Base-by-base conservation (phyloP, 371 early-diverging fungal genomes). In the Sporodiniella umbellata region DNA sequence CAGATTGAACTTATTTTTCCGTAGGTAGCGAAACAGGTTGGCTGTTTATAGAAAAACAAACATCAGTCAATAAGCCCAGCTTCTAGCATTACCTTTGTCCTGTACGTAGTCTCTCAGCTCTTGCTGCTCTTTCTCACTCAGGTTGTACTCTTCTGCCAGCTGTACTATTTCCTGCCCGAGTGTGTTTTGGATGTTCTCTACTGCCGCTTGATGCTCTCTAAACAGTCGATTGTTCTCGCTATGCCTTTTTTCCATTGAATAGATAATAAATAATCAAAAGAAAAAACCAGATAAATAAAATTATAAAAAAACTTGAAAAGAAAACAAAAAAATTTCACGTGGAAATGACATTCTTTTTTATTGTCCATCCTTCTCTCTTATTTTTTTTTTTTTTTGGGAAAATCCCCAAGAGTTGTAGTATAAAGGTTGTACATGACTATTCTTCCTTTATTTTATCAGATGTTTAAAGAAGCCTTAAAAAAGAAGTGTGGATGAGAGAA, bases 1-100 rank as follows among this genome's bases (percentile, higher is more conserved):
- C 39, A 72, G 30, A 3, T 66, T 66, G 30, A 49, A 72, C 7
- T 62, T 58, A 24, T 68, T 65, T 40, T 66, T 67, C 5, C 61
- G 57, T 12, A 76, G 44, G 48, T 57, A 72, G 8, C 76, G 72
- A 55, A 75, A 76, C 15, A 76, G 33, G 5, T 63, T 72, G 0
- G 64, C 76, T 76, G 8, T 24, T 7, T 21, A 24, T n/a, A 8
- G 2, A 5, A 18, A 51, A 39, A 26, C 3, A 19, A 23, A 21
- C 25, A 19, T 33, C 2, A 22, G 10, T 11, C 6, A 4, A 19
- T 11, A n/a, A n/a, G n/a, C n/a, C n/a, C n/a, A n/a, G n/a, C n/a
- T n/a, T 19, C 18, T 26, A 33, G n/a, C 0, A 10, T 26, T 47
- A 71, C 75, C 59, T 62, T 54, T 56, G 28, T 75, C 75, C 19